Conservation (phyloP, 2,329 filamentous ascomycete genomes). For the Anthostomella pinea region DNA sequence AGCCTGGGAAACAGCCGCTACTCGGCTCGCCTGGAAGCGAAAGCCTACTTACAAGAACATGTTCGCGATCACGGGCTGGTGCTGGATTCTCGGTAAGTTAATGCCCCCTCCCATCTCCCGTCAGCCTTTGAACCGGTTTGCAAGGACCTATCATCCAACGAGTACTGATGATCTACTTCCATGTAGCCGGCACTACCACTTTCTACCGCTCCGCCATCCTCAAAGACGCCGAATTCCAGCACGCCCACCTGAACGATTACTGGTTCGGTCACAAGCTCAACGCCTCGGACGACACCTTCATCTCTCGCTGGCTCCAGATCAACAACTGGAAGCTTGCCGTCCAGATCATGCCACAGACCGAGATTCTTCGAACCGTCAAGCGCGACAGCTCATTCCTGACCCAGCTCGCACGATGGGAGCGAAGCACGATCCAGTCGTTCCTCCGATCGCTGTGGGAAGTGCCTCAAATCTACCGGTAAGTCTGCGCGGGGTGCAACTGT, state of each 20-base stretch:
- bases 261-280: slow-evolving; percentile 5
- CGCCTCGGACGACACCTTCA: slow-evolving; percentile 10
- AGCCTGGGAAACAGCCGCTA: slow-evolving; percentile 5
- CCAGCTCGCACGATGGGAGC: slow-evolving; percentile 12
- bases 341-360: slow-evolving; percentile 6
- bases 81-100: slow-evolving; percentile 2
- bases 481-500: too few species aligned
- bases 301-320: slow-evolving; percentile 9
- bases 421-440: slow-evolving; percentile 3
- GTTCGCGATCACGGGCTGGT: slow-evolving; percentile 3
- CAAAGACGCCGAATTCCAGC: slow-evolving; percentile 2
- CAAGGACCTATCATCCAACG: not conserved
- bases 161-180: not conserved
- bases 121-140: too few species aligned
- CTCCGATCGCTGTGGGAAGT: slow-evolving; percentile 1
- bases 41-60: not conserved
- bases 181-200: not conserved
- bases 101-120: not conserved
- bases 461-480: slow-evolving; percentile 5
- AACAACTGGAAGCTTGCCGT: slow-evolving; percentile 7
- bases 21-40: slow-evolving; percentile 3
- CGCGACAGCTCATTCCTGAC: not conserved
- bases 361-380: slow-evolving; percentile 5
- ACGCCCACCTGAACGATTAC: slow-evolving; percentile 4
- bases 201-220: slow-evolving; percentile 7